Evolutionary conservation across 768 basidiomycete genomes (phyloP).

Genomic region (Rhodotorula toruloides): DNA sequence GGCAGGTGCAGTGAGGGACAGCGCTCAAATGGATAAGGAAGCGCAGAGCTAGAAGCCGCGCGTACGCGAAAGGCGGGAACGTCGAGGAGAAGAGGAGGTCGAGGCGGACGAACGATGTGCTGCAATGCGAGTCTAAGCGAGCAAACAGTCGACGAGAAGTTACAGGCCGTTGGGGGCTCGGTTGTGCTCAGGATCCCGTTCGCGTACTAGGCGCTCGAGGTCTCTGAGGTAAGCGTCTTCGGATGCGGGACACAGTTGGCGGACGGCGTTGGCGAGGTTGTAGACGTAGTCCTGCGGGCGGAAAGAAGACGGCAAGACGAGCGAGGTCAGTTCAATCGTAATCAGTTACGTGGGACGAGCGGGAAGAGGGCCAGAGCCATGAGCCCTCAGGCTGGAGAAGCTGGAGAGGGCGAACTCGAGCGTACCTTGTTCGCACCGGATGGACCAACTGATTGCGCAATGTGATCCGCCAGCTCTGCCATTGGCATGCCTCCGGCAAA

Average conservation of each 20-base stretch:
- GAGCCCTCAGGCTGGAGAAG: no score
- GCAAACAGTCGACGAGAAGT: no score
- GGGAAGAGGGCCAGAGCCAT: not conserved
- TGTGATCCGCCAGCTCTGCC: conserved; percentile 61
- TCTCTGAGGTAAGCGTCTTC: conserved; percentile 70
- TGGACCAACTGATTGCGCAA: conserved; percentile 72
- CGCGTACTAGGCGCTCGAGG: conserved; percentile 57
- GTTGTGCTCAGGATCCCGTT: conserved; percentile 4
- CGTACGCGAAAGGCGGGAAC: not conserved
- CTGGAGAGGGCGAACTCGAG: no score
- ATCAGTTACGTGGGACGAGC: no score
- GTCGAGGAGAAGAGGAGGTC: not conserved
- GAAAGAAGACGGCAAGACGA: not conserved
- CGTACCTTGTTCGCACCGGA: conserved; percentile 83
- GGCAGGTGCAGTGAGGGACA: no score
- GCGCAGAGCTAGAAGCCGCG: not conserved
- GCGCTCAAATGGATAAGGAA: no score
- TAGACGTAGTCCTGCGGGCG: conserved; percentile 73
- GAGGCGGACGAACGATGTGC: no score
- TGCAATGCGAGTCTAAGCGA: no score
- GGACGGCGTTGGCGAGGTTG: conserved; percentile 65
- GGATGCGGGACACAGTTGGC: conserved; percentile 67
- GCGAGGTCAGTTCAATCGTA: no score
- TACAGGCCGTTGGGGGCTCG: not conserved
- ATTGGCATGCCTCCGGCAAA: conserved; percentile 81